Conservation (phyloP, 2,329 filamentous ascomycete species). For the Colletotrichum sublineola region DNA sequence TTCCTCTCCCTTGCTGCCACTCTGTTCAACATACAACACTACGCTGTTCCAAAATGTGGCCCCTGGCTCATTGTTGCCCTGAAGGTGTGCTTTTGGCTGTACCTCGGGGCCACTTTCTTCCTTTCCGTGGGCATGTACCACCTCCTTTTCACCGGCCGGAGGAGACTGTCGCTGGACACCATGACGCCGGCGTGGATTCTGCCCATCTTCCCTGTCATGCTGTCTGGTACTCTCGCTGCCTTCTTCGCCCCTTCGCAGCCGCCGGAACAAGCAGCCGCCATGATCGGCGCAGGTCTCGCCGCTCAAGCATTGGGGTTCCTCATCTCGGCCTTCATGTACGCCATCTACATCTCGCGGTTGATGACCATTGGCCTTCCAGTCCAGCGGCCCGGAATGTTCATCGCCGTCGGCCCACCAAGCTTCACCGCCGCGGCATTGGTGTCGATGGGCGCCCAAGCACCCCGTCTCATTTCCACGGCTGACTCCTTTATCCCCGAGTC, state of each 20-base stretch:
- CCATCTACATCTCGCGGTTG: conserved; percentile 69
- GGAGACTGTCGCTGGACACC: conserved; percentile 57
- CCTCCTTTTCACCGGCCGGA: conserved; percentile 65
- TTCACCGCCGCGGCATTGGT: conserved; percentile 56
- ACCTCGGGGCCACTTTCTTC: conserved; percentile 65
- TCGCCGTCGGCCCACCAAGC: conserved; percentile 71
- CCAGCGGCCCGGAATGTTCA: conserved; percentile 73
- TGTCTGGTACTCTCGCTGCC: conserved; percentile 71
- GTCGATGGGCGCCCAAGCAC: conserved; percentile 31
- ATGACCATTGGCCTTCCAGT: conserved; percentile 69
- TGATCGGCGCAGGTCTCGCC: conserved; percentile 68
- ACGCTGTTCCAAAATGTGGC: conserved; percentile 62
- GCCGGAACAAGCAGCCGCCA: conserved; percentile 61
- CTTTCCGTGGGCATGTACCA: conserved; percentile 70
- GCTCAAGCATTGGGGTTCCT: conserved; percentile 73
- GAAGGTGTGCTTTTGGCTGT: conserved; percentile 72
- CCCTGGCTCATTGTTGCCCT: conserved; percentile 65
- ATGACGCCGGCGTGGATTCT: conserved; percentile 75
- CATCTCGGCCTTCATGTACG: conserved; percentile 70
- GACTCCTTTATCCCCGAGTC: conserved; percentile 29
- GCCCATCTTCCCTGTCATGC: conserved; percentile 74
- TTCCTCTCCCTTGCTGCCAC: conserved; percentile 73
- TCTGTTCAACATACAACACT: conserved; percentile 64
- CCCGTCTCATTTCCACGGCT: conserved; percentile 27
- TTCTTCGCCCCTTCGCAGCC: conserved; percentile 64